Evolutionary conservation across 352 stramenopile species (phyloP), one percentile per base, ranked within the genome.

Genomic region (Globisporangium perplexum): DNA sequence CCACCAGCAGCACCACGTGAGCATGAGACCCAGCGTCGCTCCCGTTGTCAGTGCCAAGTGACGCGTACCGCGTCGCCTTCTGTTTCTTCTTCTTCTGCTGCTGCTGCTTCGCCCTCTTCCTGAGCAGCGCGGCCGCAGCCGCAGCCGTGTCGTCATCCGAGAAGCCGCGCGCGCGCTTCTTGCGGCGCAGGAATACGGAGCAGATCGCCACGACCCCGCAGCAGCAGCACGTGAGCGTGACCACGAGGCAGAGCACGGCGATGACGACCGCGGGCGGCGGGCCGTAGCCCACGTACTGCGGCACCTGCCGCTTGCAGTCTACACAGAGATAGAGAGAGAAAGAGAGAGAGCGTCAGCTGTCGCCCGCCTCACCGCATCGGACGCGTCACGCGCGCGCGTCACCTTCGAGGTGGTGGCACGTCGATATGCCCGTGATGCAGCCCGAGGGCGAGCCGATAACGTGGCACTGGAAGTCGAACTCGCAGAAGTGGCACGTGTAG

Each of bases 371-470:
- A n/a, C n/a, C n/a, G n/a, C n/a, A n/a, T n/a, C n/a, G n/a, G n/a
- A n/a, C n/a, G n/a, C n/a, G n/a, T n/a, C n/a, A n/a, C n/a, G n/a
- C n/a, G n/a, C n/a, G n/a, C n/a, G n/a, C n/a, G n/a, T n/a, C n/a
- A 90, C 79, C 80, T 65, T 88, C 70, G 7, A 95, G 73, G 45
- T 93, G 79, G 51, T 94, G 84, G 54, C 84, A 94, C n/a, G 70
- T 69, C 1, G 75, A 83, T 52, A 94, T 83, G 45, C 84, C 84
- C 8, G 66, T 77, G 17, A 82, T 41, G 42, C 84, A 94, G 30
- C 84, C 84, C 33, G 69, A 62, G 0, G 68, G 67, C 11, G 81
- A 92, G 12, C 76, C 78, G 30, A 94, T 90, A 12, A 71, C 65
- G 46, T 95, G 84, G 62, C 84, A 95, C 57, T 93, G 68, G 52